A percentile compares a stretch with the other conserved stretches of the same genome.
Conservation (phyloP, 306 rosid species). For the Begonia fuchsioides region DNA sequence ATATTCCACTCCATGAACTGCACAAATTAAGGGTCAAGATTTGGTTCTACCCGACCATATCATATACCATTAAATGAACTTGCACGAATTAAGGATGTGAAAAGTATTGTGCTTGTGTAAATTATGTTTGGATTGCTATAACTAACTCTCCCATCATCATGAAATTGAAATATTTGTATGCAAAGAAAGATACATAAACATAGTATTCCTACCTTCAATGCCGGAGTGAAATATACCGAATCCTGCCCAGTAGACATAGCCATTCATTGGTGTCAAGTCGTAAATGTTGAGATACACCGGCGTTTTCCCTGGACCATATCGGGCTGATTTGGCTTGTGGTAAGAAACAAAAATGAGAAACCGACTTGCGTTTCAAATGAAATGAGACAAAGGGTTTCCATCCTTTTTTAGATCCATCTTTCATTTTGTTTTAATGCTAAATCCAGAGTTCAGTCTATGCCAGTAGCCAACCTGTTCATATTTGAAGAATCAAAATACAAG, state of each 20-base stretch:
- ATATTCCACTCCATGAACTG: constrained; percentile 92
- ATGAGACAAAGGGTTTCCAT: constrained; percentile 63
- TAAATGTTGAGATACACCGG: constrained; percentile 92
- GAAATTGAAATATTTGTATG: neutral
- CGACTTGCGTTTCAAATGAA: constrained; percentile 67
- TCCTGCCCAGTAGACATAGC: constrained; percentile 93
- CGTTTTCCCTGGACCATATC: constrained; percentile 42
- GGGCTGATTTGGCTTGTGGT: constrained; percentile 50
- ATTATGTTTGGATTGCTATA: too few species aligned
- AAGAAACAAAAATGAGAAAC: constrained; percentile 50
- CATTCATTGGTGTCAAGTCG: constrained; percentile 90
- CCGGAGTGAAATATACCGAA: constrained; percentile 95
- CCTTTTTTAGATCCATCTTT: constrained; percentile 62
- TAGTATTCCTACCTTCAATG: constrained; percentile 54
- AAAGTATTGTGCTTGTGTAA: too few species aligned
- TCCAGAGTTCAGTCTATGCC: too few species aligned
- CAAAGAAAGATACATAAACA: neutral
- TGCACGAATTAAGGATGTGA: too few species aligned
- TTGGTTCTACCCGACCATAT: too few species aligned
- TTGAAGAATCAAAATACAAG: too few species aligned
- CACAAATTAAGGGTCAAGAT: neutral
- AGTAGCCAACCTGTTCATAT: too few species aligned
- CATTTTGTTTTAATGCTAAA: constrained; percentile 23
- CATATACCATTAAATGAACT: too few species aligned
- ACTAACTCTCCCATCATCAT: too few species aligned